phyloP scores from a whole-genome alignment of 2,329 filamentous ascomycete genomes.

The Dactylellina sp. region DNA sequence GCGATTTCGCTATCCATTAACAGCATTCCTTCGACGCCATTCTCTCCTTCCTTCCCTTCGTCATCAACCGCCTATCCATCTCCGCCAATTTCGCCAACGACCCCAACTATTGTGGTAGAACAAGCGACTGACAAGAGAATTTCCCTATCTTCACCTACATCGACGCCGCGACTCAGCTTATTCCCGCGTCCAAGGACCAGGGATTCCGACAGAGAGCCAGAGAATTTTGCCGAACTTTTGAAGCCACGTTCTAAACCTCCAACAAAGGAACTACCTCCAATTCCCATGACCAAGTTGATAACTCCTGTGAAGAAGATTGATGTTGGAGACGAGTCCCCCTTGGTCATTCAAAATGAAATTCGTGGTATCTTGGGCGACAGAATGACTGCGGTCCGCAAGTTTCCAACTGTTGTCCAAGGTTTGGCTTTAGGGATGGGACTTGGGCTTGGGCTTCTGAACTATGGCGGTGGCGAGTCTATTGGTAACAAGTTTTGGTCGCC shows the following conservation, averaged over 20 bases:
- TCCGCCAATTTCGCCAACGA: conserved; percentile 55
- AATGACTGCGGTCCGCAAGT: conserved; percentile 53
- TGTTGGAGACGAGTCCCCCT: conserved; percentile 43
- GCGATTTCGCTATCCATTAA: conserved; percentile 50
- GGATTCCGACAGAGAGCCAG: conserved; percentile 48
- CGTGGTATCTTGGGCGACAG: conserved; percentile 52
- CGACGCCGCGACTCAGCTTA: conserved; percentile 45
- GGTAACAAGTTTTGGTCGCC: conserved; percentile 53
- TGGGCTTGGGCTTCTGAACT: conserved; percentile 49
- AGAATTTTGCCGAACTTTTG: conserved; percentile 34
- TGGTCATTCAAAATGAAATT: conserved; percentile 52
- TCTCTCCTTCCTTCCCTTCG: conserved; percentile 49
- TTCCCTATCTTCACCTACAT: conserved; percentile 33
- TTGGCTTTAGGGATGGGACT: conserved; percentile 53
- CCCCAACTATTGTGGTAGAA: conserved; percentile 52
- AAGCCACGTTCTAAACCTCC: conserved; percentile 45
- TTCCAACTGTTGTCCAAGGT: conserved; percentile 52
- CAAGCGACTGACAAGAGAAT: conserved; percentile 41
- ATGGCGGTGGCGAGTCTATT: conserved; percentile 43
- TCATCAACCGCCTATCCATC: conserved; percentile 47
- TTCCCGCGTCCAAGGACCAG: conserved; percentile 51
- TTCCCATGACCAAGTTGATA: conserved; percentile 38
- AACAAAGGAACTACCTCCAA: conserved; percentile 45
- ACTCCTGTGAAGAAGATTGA: conserved; percentile 55
- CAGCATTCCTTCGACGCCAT: conserved; percentile 51